Conservation (phyloP, 768 basidiomycete genomes). For the Calocybe gangraenosa region DNA sequence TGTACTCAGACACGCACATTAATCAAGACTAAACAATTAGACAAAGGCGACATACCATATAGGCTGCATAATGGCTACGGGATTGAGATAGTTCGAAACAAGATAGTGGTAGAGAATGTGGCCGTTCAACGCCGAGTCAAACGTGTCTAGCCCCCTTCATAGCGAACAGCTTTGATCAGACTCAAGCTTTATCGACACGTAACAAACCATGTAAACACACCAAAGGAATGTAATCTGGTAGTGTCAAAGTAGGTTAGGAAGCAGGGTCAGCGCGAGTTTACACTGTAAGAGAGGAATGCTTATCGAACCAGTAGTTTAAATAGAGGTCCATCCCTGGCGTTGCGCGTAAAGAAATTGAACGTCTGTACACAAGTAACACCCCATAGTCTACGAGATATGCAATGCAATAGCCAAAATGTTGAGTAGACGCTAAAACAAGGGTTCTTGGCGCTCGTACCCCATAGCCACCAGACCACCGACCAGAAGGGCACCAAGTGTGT, state of each 20-base stretch:
- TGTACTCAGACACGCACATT: conserved; percentile 13
- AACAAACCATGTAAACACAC: conserved; percentile 19
- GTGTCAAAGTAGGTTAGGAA: neutral
- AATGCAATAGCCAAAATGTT: neutral
- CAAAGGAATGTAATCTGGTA: conserved; percentile 30
- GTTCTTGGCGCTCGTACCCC: conserved; percentile 42
- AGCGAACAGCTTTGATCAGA: conserved; percentile 2
- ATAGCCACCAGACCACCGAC: conserved; percentile 50
- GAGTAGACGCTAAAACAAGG: neutral
- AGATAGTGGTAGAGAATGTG: conserved; percentile 59
- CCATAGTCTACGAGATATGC: conserved; percentile 41
- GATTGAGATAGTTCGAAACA: conserved; percentile 50
- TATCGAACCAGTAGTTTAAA: conserved; percentile 35
- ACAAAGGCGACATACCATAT: conserved; percentile 41
- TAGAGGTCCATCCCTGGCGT: conserved; percentile 25
- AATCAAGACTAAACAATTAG: neutral
- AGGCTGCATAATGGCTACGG: conserved; percentile 34
- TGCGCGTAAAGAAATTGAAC: conserved; percentile 43
- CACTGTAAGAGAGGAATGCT: neutral
- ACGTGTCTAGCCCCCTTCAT: conserved; percentile 49
- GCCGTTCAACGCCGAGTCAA: conserved; percentile 46
- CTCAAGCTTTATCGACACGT: neutral
- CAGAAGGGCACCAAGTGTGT: conserved; percentile 52
- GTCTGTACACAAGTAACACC: conserved; percentile 54
- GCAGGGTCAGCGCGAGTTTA: neutral